Evolutionary conservation across 116 monocot genomes (phyloP).

Genomic region (Phalaenopsis hybrid): DNA sequence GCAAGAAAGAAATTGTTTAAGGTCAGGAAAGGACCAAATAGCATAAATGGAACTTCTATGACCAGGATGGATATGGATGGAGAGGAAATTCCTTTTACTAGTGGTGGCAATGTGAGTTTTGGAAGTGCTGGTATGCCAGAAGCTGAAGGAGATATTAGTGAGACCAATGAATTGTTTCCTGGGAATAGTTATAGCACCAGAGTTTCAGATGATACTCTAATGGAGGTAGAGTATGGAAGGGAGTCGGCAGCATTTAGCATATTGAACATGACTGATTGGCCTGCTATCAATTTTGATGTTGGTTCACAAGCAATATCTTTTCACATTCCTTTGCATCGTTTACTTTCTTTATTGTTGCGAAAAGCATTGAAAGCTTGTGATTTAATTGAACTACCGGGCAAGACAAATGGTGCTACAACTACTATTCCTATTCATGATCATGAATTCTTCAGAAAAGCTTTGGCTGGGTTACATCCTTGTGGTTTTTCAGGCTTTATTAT

Average conservation of each 20-base stretch:
- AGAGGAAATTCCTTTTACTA: neutral
- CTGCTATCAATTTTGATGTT: conserved; percentile 65
- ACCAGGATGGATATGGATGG: conserved; percentile 11
- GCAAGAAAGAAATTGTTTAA: conserved; percentile 34
- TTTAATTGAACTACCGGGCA: conserved; percentile 17
- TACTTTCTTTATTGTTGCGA: conserved; percentile 59
- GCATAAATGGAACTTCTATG: conserved; percentile 10
- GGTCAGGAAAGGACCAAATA: conserved; percentile 11
- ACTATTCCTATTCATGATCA: conserved; percentile 10
- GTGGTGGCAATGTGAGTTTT: conserved; percentile 8
- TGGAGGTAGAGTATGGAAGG: conserved; percentile 22
- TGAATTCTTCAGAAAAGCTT: conserved; percentile 53
- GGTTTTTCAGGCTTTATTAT: conserved; percentile 73
- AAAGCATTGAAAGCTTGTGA: conserved; percentile 51
- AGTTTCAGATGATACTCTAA: conserved; percentile 13
- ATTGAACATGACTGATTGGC: conserved; percentile 51
- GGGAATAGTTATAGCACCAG: conserved; percentile 11
- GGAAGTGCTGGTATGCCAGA: neutral
- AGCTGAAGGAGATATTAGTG: conserved; percentile 10
- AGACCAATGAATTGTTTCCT: neutral
- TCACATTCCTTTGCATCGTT: conserved; percentile 90
- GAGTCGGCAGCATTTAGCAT: conserved; percentile 33
- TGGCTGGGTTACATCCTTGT: conserved; percentile 50
- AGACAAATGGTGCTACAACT: neutral
- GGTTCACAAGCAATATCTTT: conserved; percentile 85